Evolutionary conservation across 2,329 filamentous ascomycete genomes (phyloP).

Genomic region (Ophiostoma perfectum): DNA sequence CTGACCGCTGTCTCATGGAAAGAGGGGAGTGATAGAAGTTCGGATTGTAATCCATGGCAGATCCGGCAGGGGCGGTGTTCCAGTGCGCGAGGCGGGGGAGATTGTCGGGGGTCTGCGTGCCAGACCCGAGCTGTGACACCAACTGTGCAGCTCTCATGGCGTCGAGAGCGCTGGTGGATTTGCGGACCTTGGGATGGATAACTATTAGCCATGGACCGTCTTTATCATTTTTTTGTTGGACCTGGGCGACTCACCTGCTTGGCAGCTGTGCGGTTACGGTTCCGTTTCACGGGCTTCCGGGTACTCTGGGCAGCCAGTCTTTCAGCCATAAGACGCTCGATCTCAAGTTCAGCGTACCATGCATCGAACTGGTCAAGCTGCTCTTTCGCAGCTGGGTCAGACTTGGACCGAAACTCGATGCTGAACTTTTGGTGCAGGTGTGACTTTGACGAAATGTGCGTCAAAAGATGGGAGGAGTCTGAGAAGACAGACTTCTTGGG

Average conservation of each 20-base stretch:
- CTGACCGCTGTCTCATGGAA: slow-evolving; percentile 24
- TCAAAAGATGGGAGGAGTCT: slow-evolving; percentile 85
- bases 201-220: background rate
- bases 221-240: no score
- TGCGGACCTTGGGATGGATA: background rate
- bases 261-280: slow-evolving; percentile 27
- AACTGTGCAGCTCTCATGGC: slow-evolving; percentile 13
- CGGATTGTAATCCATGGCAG: slow-evolving; percentile 20
- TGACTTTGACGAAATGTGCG: slow-evolving; percentile 88
- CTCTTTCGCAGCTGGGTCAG: slow-evolving; percentile 59
- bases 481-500: slow-evolving; percentile 75
- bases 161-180: slow-evolving; percentile 17
- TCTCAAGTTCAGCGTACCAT: slow-evolving; percentile 70
- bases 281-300: slow-evolving; percentile 40
- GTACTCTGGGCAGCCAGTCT: slow-evolving; percentile 71
- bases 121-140: background rate
- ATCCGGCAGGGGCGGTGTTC: slow-evolving; percentile 20
- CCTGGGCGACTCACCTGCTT: slow-evolving; percentile 21
- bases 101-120: slow-evolving; percentile 15
- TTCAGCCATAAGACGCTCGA: slow-evolving; percentile 69
- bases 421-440: slow-evolving; percentile 82
- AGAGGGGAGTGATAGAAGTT: slow-evolving; percentile 27
- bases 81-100: slow-evolving; percentile 25
- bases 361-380: slow-evolving; percentile 63
- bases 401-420: slow-evolving; percentile 64